phyloP scores from a whole-genome alignment of 176 grass and related monocot species.

The Phyllostachys edulis region DNA sequence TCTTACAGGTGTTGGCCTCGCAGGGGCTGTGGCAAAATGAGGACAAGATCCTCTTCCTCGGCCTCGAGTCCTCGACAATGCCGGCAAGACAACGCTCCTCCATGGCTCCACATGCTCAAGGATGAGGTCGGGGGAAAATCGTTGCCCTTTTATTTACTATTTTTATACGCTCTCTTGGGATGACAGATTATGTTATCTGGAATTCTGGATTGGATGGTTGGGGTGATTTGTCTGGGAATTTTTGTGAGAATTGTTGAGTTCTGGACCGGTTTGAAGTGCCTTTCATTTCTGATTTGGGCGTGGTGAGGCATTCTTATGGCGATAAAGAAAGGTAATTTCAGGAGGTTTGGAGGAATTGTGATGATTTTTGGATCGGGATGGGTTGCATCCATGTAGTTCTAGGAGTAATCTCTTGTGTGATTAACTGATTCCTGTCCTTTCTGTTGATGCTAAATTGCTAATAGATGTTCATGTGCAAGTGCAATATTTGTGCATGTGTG shows the following conservation, averaged over 20 bases:
- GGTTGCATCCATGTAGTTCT: no score
- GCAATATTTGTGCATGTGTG: background rate
- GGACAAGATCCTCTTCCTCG: conserved; percentile 86
- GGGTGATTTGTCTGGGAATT: background rate
- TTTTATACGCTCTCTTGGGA: background rate
- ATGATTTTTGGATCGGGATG: background rate
- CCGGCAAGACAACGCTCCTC: conserved; percentile 83
- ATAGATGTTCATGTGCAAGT: background rate
- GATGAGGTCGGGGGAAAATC: conserved; percentile 53
- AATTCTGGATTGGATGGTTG: background rate
- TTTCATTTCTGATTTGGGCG: background rate
- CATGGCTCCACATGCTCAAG: conserved; percentile 96
- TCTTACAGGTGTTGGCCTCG: conserved; percentile 66
- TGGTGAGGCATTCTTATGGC: background rate
- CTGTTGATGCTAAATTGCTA: background rate
- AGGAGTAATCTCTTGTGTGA: background rate
- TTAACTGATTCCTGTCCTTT: background rate
- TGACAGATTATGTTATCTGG: background rate
- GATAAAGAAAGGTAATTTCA: background rate
- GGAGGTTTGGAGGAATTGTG: background rate
- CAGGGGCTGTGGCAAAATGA: conserved; percentile 83
- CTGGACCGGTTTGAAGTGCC: background rate
- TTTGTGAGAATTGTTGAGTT: background rate
- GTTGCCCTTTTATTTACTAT: background rate
- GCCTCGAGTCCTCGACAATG: conserved; percentile 84